Evolutionary conservation across 495 filamentous ascomycete genomes (phyloP).

Genomic region (Hypomontagnella monticulosa): DNA sequence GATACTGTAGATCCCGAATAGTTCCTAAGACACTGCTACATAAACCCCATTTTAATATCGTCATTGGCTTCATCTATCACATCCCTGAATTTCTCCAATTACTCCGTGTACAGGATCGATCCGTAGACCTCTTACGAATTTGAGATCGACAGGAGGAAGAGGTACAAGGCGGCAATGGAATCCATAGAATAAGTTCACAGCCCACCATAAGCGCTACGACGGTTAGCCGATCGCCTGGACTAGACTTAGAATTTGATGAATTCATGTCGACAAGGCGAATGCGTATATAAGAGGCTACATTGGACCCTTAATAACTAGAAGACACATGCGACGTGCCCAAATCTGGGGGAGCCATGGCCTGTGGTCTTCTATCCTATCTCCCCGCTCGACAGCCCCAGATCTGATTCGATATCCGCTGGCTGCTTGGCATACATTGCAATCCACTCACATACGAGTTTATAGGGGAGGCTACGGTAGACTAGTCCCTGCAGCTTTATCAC

Average conservation of each 20-base stretch:
- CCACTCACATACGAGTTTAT: background rate
- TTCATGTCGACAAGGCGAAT: slow-evolving; percentile 22
- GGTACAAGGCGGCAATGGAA: slow-evolving; percentile 18
- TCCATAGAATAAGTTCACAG: slow-evolving; percentile 12
- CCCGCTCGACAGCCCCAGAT: slow-evolving; percentile 18
- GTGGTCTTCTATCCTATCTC: slow-evolving; percentile 23
- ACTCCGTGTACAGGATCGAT: slow-evolving; percentile 2
- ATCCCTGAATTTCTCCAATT: slow-evolving; percentile 14
- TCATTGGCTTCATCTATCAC: slow-evolving; percentile 22
- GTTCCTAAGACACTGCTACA: slow-evolving; percentile 22
- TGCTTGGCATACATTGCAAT: slow-evolving; percentile 19
- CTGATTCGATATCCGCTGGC: slow-evolving; percentile 26
- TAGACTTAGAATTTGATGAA: slow-evolving; percentile 21
- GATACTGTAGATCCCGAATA: slow-evolving; percentile 32
- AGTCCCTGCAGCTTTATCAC: slow-evolving; percentile 37
- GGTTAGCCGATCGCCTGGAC: slow-evolving; percentile 5
- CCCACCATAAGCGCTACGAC: slow-evolving; percentile 17
- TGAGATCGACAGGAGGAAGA: slow-evolving; percentile 18
- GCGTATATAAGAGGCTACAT: slow-evolving; percentile 14
- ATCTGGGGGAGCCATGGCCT: slow-evolving; percentile 24
- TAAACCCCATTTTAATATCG: slow-evolving; percentile 26
- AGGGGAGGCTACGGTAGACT: slow-evolving; percentile 6
- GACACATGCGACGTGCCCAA: slow-evolving; percentile 24
- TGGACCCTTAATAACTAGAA: slow-evolving; percentile 17
- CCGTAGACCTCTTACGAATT: slow-evolving; percentile 3